Conservation (phyloP, 352 stramenopile genomes). For the Peronospora farinosa region DNA sequence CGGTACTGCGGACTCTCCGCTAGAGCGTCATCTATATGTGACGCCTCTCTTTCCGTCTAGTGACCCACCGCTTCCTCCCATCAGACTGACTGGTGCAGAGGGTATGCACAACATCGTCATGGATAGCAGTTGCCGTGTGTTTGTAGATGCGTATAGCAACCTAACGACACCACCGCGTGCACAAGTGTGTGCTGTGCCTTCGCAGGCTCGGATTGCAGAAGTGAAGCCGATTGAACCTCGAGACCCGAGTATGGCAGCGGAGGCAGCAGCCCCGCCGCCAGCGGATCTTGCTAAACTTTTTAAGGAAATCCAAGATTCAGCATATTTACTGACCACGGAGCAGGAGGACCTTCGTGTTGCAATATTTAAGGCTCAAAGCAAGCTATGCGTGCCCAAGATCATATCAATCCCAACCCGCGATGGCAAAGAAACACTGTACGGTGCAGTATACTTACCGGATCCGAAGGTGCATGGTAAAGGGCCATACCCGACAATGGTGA, state of each 20-base stretch:
- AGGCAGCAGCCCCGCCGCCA: slow-evolving; percentile 3
- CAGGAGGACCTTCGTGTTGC: slow-evolving; percentile 55
- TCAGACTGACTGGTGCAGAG: slow-evolving; percentile 66
- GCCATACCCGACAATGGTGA: slow-evolving; percentile 93
- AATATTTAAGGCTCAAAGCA: slow-evolving; percentile 38
- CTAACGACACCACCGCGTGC: slow-evolving; percentile 57
- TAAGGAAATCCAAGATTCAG: slow-evolving; percentile 32
- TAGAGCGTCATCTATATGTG: slow-evolving; percentile 91
- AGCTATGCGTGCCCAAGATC: slow-evolving; percentile 56
- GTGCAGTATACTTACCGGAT: slow-evolving; percentile 91
- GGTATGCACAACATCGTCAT: slow-evolving; percentile 90
- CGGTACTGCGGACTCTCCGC: slow-evolving; percentile 76
- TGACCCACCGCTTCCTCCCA: slow-evolving; percentile 36
- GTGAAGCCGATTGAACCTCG: slow-evolving; percentile 16
- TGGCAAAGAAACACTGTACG: slow-evolving; percentile 80
- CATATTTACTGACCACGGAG: slow-evolving; percentile 49
- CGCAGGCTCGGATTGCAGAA: slow-evolving; percentile 32
- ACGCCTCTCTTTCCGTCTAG: slow-evolving; percentile 48
- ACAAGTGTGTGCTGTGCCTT: slow-evolving; percentile 45
- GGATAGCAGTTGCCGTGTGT: slow-evolving; percentile 73
- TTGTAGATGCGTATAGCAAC: slow-evolving; percentile 83
- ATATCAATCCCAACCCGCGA: slow-evolving; percentile 83
- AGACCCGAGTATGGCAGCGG: slow-evolving; percentile 12
- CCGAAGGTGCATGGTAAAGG: slow-evolving; percentile 73
- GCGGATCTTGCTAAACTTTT: slow-evolving; percentile 29